Evolutionary conservation across 2,329 filamentous ascomycete species (phyloP).

Genomic region (Pyrenophora seminiperda): DNA sequence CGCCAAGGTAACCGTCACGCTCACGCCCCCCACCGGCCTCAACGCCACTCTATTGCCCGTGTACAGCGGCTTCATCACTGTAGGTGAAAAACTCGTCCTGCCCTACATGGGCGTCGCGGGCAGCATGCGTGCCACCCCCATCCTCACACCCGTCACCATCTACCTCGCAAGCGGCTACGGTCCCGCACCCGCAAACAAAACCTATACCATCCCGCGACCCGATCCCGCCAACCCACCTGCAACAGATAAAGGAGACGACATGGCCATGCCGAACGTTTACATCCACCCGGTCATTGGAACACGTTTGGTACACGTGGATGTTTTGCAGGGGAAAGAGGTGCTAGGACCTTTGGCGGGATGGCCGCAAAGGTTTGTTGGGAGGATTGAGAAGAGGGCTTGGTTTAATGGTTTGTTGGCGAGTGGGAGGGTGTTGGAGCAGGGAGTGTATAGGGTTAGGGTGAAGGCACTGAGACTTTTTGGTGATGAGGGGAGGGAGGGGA

Average conservation of each 20-base stretch:
- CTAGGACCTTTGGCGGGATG: constrained; percentile 13
- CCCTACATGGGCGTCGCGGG: constrained; percentile 31
- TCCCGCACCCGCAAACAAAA: constrained; percentile 9
- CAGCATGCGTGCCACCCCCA: constrained; percentile 18
- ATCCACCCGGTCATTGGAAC: not conserved
- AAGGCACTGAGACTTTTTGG: constrained; percentile 20
- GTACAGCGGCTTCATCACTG: constrained; percentile 28
- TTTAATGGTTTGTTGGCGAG: constrained; percentile 26
- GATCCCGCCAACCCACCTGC: constrained; percentile 13
- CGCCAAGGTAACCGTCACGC: not conserved
- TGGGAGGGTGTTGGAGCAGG: constrained; percentile 18
- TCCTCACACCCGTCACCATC: constrained; percentile 3
- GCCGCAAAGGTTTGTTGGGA: constrained; percentile 11
- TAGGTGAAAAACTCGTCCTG: constrained; percentile 16
- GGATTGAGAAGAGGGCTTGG: constrained; percentile 1
- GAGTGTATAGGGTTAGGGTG: constrained; percentile 18
- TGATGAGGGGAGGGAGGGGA: not conserved
- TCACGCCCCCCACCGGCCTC: not conserved
- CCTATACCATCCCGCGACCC: constrained; percentile 17
- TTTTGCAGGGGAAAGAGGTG: constrained; percentile 6
- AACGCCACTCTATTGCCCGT: constrained; percentile 27
- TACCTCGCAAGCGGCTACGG: constrained; percentile 19
- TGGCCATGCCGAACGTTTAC: constrained; percentile 4
- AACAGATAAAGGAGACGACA: constrained; percentile 7
- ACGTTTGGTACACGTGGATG: constrained; percentile 13